phyloP scores from a whole-genome alignment of 2,329 filamentous ascomycete species.

The Zymoseptoria passerinii region DNA sequence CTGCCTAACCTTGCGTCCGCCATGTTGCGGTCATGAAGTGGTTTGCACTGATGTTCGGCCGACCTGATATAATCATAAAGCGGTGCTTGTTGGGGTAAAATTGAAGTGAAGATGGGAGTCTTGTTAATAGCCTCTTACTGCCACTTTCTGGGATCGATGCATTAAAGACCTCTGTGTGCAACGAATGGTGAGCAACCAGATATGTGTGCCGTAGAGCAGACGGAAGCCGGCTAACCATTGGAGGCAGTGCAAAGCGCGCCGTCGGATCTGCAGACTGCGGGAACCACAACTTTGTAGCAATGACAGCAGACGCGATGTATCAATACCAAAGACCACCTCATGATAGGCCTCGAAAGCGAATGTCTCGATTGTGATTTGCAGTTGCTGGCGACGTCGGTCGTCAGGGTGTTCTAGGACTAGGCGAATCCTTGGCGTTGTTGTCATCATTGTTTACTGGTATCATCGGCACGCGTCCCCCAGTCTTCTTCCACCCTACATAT shows the following conservation, averaged over 20 bases:
- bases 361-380: not conserved
- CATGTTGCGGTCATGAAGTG: not conserved
- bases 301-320: not conserved
- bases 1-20: conserved; percentile 8
- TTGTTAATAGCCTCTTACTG: too few species aligned
- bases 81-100: too few species aligned
- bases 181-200: too few species aligned
- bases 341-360: not conserved
- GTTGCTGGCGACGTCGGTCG: not conserved
- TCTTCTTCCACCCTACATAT: not conserved
- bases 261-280: not conserved
- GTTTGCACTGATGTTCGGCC: too few species aligned
- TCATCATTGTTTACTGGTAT: not conserved
- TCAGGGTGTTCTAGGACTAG: not conserved
- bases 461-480: not conserved
- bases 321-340: not conserved
- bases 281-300: not conserved
- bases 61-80: too few species aligned
- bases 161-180: too few species aligned
- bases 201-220: too few species aligned
- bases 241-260: too few species aligned
- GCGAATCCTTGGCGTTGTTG: not conserved
- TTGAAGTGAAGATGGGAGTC: too few species aligned
- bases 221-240: too few species aligned
- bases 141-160: too few species aligned